Percentiles rank a stretch among this genome's conserved stretches.
These are phyloP conservation scores for Ophiostoma himal-ulmi DNA, from an alignment of 2,329 filamentous ascomycete species.

Conservation along the genomic window DNA sequence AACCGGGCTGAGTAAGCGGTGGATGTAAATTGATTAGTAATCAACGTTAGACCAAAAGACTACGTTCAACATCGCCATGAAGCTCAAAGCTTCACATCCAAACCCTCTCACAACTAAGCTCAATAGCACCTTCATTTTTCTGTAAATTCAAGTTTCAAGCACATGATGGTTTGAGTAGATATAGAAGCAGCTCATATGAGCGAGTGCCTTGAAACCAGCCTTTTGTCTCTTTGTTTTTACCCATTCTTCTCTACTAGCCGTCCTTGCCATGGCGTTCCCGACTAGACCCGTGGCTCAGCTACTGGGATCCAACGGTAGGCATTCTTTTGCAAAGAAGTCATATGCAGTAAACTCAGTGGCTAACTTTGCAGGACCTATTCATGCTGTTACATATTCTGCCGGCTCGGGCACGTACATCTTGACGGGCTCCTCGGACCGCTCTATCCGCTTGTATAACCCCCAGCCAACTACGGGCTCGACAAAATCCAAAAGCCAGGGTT, in stretches of 20 bases:
- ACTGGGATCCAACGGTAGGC: slow-evolving; percentile 53
- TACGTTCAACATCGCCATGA: neutral
- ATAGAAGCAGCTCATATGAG: neutral
- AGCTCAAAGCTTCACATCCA: slow-evolving; percentile 4
- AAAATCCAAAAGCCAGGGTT: slow-evolving; percentile 12
- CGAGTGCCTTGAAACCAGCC: neutral
- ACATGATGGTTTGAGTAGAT: neutral
- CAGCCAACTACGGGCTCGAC: slow-evolving; percentile 39
- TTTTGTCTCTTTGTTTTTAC: neutral
- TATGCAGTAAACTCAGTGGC: neutral
- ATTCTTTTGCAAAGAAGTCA: neutral
- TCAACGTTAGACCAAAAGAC: neutral
- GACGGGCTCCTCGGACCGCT: slow-evolving; percentile 78
- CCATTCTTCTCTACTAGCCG: neutral
- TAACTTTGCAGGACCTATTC: slow-evolving; percentile 55
- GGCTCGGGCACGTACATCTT: slow-evolving; percentile 72
- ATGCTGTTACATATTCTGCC: slow-evolving; percentile 67
- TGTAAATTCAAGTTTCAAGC: neutral
- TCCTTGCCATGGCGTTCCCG: slow-evolving; percentile 40
- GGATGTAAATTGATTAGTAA: neutral
- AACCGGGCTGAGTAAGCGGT: neutral
- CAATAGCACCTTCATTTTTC: neutral
- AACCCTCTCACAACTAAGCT: neutral
- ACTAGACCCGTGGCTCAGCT: slow-evolving; percentile 50
- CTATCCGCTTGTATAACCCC: slow-evolving; percentile 81